phyloP scores from a whole-genome alignment of 108 stramenopile genomes.

The Nitzschia palea region DNA sequence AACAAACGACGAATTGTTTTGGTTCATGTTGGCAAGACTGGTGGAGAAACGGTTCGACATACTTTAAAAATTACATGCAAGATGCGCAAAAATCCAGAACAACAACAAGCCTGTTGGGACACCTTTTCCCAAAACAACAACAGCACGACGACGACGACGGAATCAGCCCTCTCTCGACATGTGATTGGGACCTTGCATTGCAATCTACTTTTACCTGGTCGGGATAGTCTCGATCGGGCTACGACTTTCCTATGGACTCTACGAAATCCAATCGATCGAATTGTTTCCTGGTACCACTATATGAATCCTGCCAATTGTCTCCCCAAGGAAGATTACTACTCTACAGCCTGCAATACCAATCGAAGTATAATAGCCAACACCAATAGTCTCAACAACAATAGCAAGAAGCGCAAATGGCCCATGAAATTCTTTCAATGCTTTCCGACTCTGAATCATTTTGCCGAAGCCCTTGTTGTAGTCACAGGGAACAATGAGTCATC shows the following conservation, averaged over 20 bases:
- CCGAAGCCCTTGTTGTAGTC: neutral
- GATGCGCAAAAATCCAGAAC: constrained; percentile 14
- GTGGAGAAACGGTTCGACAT: constrained; percentile 25
- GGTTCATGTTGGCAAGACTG: constrained; percentile 29
- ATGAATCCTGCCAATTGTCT: constrained; percentile 25
- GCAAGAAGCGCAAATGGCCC: constrained; percentile 10
- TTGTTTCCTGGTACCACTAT: constrained; percentile 26
- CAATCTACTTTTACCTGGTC: neutral
- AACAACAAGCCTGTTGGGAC: constrained; percentile 1
- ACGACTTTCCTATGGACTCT: constrained; percentile 21
- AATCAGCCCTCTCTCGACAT: constrained; percentile 6
- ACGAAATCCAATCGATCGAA: constrained; percentile 29
- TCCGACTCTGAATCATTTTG: constrained; percentile 11
- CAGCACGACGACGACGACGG: no score
- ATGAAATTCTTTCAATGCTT: constrained; percentile 21
- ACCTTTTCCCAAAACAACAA: neutral
- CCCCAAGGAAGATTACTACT: constrained; percentile 9
- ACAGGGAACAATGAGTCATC: neutral
- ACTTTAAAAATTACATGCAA: constrained; percentile 15
- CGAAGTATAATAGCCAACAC: neutral
- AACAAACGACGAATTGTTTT: constrained; percentile 5
- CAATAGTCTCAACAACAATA: neutral
- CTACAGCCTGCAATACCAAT: constrained; percentile 27
- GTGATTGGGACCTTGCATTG: constrained; percentile 16
- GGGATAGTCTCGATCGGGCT: neutral